phyloP scores from a whole-genome alignment of 2,329 filamentous ascomycete genomes.

The Hymenoscyphus infarciens region DNA sequence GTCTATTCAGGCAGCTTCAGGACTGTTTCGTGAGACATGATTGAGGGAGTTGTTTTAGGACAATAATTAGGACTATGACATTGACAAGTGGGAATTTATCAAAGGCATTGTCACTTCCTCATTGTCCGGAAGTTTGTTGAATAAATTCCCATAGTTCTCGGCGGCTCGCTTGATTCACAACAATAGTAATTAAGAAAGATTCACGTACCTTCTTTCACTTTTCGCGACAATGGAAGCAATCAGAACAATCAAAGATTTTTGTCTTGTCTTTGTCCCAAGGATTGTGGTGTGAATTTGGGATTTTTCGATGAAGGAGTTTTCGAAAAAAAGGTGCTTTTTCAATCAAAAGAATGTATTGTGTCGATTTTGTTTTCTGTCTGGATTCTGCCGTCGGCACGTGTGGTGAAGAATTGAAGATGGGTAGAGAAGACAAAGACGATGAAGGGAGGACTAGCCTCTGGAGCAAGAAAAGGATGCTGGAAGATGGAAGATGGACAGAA shows the following conservation, averaged over 20 bases:
- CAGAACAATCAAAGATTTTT: slow-evolving; percentile 8
- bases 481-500: slow-evolving; percentile 14
- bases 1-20: not conserved
- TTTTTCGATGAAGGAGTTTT: slow-evolving; percentile 6
- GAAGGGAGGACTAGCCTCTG: slow-evolving; percentile 24
- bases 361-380: not conserved
- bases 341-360: slow-evolving; percentile 6
- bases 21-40: not conserved
- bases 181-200: not conserved
- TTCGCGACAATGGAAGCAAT: not conserved
- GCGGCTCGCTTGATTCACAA: slow-evolving; percentile 3
- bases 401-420: not conserved
- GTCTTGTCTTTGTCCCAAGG: not conserved
- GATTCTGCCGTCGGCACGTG: slow-evolving; percentile 4
- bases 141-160: not conserved
- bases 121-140: not conserved
- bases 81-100: not conserved
- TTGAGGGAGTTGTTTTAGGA: not conserved
- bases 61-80: not conserved
- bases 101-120: not conserved
- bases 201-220: slow-evolving; percentile 6
- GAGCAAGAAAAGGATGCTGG: slow-evolving; percentile 11
- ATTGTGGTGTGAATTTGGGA: not conserved
- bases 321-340: slow-evolving; percentile 3
- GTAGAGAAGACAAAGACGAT: slow-evolving; percentile 12